A percentile compares a stretch with the other conserved stretches of the same genome.
Evolutionary conservation across 73 alveolate species (phyloP).

Genomic region (Vitrella brassicaformis): DNA sequence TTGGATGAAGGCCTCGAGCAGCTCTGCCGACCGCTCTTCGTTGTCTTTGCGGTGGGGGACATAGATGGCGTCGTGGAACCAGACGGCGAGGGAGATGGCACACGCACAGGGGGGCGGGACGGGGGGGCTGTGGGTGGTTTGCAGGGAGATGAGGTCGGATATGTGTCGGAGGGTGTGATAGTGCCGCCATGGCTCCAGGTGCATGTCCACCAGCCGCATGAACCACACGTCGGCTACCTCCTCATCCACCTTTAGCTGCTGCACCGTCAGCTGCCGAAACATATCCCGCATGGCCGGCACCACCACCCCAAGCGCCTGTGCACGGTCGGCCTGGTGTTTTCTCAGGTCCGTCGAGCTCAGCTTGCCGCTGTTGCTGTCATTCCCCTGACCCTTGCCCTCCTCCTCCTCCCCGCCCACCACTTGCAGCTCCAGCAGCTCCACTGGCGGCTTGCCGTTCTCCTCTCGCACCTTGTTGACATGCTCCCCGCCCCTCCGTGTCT

Average conservation of each 20-base stretch:
- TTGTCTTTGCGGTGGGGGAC: not conserved
- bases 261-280: not conserved
- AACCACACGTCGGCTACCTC: too few species aligned
- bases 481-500: not conserved
- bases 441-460: not conserved
- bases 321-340: not conserved
- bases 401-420: not conserved
- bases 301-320: not conserved
- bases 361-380: too few species aligned
- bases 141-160: not conserved
- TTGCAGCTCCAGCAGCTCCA: not conserved
- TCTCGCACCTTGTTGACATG: not conserved
- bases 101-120: too few species aligned
- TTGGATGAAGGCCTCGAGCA: not conserved
- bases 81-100: not conserved
- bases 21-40: not conserved
- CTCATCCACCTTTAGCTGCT: too few species aligned
- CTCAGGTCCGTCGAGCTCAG: not conserved
- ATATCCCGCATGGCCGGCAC: not conserved
- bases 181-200: not conserved
- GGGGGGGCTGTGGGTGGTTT: too few species aligned
- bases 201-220: not conserved
- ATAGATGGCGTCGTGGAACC: not conserved
- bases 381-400: not conserved
- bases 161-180: not conserved